Base-by-base conservation (phyloP, 169 alveolate genomes). In the Cryptosporidium canis region DNA sequence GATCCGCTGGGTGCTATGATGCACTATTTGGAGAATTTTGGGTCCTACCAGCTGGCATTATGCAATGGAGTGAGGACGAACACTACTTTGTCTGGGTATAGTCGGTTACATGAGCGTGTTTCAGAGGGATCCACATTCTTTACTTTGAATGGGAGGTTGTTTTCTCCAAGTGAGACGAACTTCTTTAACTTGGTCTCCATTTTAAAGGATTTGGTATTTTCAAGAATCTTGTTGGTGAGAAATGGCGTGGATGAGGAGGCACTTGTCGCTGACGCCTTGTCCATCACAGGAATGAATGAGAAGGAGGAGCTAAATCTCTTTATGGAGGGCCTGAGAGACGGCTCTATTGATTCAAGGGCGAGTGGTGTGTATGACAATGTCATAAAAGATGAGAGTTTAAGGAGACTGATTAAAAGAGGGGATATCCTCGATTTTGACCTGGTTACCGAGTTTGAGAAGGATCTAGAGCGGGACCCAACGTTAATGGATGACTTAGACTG, bases 111-210 rank as follows among this genome's bases (percentile, higher is more conserved):
- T 21, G 16, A 77, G 14, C 47, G 48, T 58, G 51, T 77, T 16
- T 21, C 63, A 35, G 47, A 55, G 39, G 87, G 87, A 3, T 55
- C 87, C 14, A 77, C 87, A 41, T 55, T 77, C n/a, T 24, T 77
- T 12, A 41, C 66, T 35, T 7, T 77, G 7, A 77, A 77, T 58
- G 87, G 87, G 43, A 35, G 87, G 43, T 27, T 58, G 56, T 39
- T 77, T 18, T 77, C 87, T 35, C 87, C 87, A 14, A 58, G 21
- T 0, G 87, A 77, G 61, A 61, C 72, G 0, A 43, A 35, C n/a
- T 77, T 77, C 44, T 58, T 77, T 35, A 56, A 56, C 16, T 14
- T 77, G 24, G 87, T 4, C 37, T 47, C 87, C 4, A 7, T 77
- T 27, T 3, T 77, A n/a, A 77, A 77, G 16, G 43, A 51, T 21